Base-by-base conservation (phyloP, 441 rosid species). In the Erysimum cheiri region DNA sequence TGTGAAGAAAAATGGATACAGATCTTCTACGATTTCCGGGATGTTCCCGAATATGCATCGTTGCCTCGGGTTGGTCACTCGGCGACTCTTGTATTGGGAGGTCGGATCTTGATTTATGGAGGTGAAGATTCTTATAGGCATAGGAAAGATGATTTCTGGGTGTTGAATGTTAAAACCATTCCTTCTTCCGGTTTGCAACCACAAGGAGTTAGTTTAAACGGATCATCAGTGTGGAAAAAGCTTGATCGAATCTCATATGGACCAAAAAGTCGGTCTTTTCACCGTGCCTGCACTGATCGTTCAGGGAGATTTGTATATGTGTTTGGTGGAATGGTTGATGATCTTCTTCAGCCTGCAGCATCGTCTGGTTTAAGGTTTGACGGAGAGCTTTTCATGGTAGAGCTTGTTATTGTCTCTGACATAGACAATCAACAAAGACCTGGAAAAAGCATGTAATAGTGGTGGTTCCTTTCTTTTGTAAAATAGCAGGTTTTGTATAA, bases 51-150 rank as follows among this genome's bases (percentile, higher is more conserved):
- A 33, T 85, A 86, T 71, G 50, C 67, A 57, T 81, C 87, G 49
- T 88, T 94, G 53, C 89, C 97, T 0, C 81, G 98, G 17, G 99
- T 92, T 57, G 99, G 98, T 76, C 99, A 94, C 85, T 88, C 97
- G 0, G 96, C 97, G 6, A 82, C 86, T 1, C 88, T 80, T 12
- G 81, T 88, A 53, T 67, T 90, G 57, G 97, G 98, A 37, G 91
- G 96, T 29, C 77, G 81, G 43, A 60, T 94, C 77, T 84, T 94
- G 54, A 88, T 94, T 17, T 82, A 90, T 33, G 98, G 98, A 37
- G 99, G 99, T 2, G 99, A 94, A 83, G 98, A 94, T 74, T 81
- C 98, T 11, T 35, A 67, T 61, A 85, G 98, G 77, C 86, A 80
- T 54, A 82, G 92, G 69, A 94, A 94, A 74, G 88, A 87, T 24